Evolutionary conservation across 2,329 filamentous ascomycete species (phyloP).

Genomic region (Ceratocystis huliohia): DNA sequence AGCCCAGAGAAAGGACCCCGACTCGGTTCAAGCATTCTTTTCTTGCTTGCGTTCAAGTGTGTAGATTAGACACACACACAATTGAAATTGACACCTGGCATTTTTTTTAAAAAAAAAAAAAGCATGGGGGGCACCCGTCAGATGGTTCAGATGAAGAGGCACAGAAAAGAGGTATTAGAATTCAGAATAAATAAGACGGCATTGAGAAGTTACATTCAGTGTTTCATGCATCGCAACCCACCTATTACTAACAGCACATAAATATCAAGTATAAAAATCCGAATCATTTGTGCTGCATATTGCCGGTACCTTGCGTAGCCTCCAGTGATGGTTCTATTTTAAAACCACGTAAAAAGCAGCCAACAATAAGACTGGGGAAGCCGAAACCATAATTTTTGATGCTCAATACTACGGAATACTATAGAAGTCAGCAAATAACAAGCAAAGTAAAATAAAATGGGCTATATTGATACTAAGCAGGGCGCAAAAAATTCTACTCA

Average conservation of each 20-base stretch:
- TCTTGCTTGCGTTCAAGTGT: too few species aligned
- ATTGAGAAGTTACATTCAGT: not conserved
- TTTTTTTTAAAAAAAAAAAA: not conserved
- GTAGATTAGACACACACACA: too few species aligned
- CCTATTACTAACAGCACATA: not conserved
- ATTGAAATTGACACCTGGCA: not conserved
- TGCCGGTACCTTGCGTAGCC: too few species aligned
- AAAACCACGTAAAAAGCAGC: not conserved
- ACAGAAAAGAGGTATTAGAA: not conserved
- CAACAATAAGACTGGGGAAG: not conserved
- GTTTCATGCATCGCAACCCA: not conserved
- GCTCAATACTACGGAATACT: not conserved
- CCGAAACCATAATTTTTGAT: not conserved
- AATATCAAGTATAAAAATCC: not conserved
- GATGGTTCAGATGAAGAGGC: not conserved
- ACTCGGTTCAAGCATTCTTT: too few species aligned
- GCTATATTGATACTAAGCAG: not conserved
- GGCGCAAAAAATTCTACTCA: not conserved
- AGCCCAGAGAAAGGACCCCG: too few species aligned
- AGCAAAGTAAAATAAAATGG: not conserved
- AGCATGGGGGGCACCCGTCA: not conserved
- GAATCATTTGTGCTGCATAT: too few species aligned
- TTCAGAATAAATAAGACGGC: not conserved
- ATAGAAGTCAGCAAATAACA: not conserved
- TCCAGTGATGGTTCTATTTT: not conserved